Base-by-base conservation (phyloP, 2,329 filamentous ascomycete species). In the Aureobasidium sp. region DNA sequence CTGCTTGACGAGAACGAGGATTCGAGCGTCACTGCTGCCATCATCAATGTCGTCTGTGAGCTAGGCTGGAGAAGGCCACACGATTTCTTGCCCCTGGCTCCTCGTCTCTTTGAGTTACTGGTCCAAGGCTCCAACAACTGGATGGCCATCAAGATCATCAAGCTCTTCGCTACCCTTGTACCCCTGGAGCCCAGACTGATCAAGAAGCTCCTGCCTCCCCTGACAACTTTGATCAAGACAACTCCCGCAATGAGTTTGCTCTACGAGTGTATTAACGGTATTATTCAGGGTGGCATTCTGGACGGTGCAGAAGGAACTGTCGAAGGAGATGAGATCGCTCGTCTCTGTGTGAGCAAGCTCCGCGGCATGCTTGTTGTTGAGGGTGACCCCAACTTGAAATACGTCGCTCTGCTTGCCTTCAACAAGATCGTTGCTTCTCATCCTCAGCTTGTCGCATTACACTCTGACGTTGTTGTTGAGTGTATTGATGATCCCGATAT, bases 131-230 rank as follows among this genome's bases (percentile, higher is more conserved):
- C 89, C 41, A 97, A 99, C 75, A 99, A 99, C 75, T 99, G 94
- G 94, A 97, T 99, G 93, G 92, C 92, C 63, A 99, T 99, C 72
- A 99, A 99, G 74, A 85, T 99, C 65, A 97, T 99, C 73, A 99
- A 99, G 76, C 82, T 99, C 65, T 99, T 99, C 81, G 93, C 94
- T 47, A 95, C 91, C 1, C 78, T 99, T 64, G 97, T 92, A 2
- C 94, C 94, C 0, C 77, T 97, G 36, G 94, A 99, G 72, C 93
- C 94, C 14, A 85, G 94, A 61, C 79, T 99, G 9, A 89, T 96
- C 55, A 90, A 89, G 72, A 99, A 99, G 73, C 79, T 99, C 16
- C 78, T 97, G 34, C 91, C 93, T 8, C 94, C 94, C 16, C 78
- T 99, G 64, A 96, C 91, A 0, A 91, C 90, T 67, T 88, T 99